A percentile compares a stretch with the other conserved stretches of the same genome.
Evolutionary conservation across 2,329 filamentous ascomycete genomes (phyloP).

Genomic region (Venturia effusa): DNA sequence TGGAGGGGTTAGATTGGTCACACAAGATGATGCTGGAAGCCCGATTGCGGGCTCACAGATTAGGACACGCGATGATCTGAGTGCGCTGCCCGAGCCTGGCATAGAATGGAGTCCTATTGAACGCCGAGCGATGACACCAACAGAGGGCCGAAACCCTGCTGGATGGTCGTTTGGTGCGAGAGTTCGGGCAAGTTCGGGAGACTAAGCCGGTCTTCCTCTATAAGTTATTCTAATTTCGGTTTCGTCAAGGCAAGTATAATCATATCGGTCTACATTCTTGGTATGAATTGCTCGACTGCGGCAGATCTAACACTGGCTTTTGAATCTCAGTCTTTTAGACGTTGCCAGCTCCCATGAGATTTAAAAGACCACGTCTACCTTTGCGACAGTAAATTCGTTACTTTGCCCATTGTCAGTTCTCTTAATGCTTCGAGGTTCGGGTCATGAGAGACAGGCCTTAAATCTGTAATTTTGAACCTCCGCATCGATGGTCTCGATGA

Average conservation of each 20-base stretch:
- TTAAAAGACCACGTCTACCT: too few relatives aligned
- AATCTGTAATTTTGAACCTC: too few relatives aligned
- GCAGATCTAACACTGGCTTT: too few relatives aligned
- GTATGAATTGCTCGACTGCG: neutral
- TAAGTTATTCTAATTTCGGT: neutral
- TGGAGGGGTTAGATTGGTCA: slow-evolving; percentile 26
- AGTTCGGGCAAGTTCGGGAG: slow-evolving; percentile 27
- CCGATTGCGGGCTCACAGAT: slow-evolving; percentile 14
- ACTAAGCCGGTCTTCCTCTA: slow-evolving; percentile 13
- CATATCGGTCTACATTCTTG: neutral
- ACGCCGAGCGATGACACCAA: slow-evolving; percentile 29
- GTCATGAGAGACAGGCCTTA: too few relatives aligned
- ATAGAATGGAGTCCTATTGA: slow-evolving; percentile 30
- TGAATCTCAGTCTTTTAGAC: too few relatives aligned
- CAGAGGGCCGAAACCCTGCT: slow-evolving; percentile 23
- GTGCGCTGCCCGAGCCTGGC: slow-evolving; percentile 22
- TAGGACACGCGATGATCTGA: slow-evolving; percentile 23
- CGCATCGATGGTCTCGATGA: too few relatives aligned
- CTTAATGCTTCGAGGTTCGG: too few relatives aligned
- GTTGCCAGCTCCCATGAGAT: too few relatives aligned
- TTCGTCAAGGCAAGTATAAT: neutral
- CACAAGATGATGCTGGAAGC: slow-evolving; percentile 19
- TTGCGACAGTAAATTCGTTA: too few relatives aligned
- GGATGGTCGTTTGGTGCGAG: slow-evolving; percentile 13
- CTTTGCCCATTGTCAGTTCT: too few relatives aligned